Evolutionary conservation across 257 asterid species (phyloP), one percentile per base, ranked within the genome.

Genomic region (Coffea eugenioides): DNA sequence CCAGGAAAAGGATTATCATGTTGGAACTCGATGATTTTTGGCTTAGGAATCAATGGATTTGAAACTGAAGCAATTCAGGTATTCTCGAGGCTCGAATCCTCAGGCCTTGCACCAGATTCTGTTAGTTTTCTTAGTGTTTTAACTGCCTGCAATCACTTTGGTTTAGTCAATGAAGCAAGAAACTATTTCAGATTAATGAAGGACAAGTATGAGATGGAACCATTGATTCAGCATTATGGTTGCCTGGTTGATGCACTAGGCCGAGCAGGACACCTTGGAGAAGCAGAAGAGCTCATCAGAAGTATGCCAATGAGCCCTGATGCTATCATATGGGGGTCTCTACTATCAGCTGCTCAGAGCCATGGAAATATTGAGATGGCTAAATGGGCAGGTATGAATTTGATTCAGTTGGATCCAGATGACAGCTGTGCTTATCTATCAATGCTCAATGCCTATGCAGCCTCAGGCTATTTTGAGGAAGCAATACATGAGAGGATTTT

Each of bases 1-100:
- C 76, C 83, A 2, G 52, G 70, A 27, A 91, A 83, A 77, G 94
- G 90, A 56, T 75, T 94, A 8, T 86, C 94, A 0, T 82, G 91
- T 65, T 94, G 98, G 98, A 92, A 92, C 69, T 86, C 98, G 0
- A 88, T 94, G 98, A 85, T 94, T 77, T 73, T 86, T 21, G 97
- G 97, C 54, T 85, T 92, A 82, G 96, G 92, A 20, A 89, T 81
- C 4, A 92, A 88, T 56, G 94, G 98, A 1, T 83, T 77, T 39
- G 89, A 83, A 74, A 77, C 81, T 1, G 87, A 90, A 79, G 94
- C 80, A 0, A 85, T 92, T 70, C 75, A 79, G 20, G 41, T 94
- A 81, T 89, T 94, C 69, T n/a, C 73, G 8, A 71, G 84, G 80
- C 90, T 94, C 4, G 87, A 78, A 27, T 76, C 82, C 48, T 76